A percentile compares a stretch with the other conserved stretches of the same genome.
These are phyloP conservation scores for Polygonum maritimum DNA, from an alignment of 148 eudicot species.

Conservation along the genomic window DNA sequence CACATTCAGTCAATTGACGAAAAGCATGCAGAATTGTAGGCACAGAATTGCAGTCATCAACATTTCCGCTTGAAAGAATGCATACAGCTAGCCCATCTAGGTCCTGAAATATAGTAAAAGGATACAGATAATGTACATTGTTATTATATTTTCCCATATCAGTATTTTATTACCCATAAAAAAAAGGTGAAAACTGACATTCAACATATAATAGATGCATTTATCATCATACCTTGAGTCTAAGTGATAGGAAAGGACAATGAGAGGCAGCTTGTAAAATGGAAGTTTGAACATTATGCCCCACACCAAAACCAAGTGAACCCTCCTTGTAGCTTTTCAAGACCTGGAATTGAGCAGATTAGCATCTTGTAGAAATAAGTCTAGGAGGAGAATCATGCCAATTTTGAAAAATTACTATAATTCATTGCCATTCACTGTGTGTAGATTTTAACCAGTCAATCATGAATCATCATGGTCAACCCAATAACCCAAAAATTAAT, in stretches of 20 bases:
- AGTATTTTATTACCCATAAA: not conserved
- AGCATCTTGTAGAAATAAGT: slow-evolving; percentile 12
- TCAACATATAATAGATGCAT: not conserved
- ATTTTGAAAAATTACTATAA: not conserved
- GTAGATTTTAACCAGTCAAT: not conserved
- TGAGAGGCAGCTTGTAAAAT: slow-evolving; percentile 56
- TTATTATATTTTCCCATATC: not conserved
- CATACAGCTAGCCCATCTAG: slow-evolving; percentile 51
- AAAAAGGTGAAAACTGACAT: not conserved
- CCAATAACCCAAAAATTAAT: not conserved
- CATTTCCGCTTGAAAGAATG: slow-evolving; percentile 55
- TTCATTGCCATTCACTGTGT: too few relatives aligned
- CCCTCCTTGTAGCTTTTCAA: slow-evolving; percentile 52
- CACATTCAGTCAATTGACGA: slow-evolving; percentile 46
- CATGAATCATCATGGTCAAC: not conserved
- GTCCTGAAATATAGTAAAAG: slow-evolving; percentile 33
- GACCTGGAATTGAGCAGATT: slow-evolving; percentile 38
- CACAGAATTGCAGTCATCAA: slow-evolving; percentile 35
- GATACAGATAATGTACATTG: not conserved
- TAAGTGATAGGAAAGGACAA: slow-evolving; percentile 72
- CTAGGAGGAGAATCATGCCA: not conserved
- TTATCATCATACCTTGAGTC: slow-evolving; percentile 45
- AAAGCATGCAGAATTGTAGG: slow-evolving; percentile 36
- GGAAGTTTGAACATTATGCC: slow-evolving; percentile 50
- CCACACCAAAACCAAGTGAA: slow-evolving; percentile 74